Evolutionary conservation across 495 filamentous ascomycete genomes (phyloP).

Genomic region (Coniosporium apollinis): DNA sequence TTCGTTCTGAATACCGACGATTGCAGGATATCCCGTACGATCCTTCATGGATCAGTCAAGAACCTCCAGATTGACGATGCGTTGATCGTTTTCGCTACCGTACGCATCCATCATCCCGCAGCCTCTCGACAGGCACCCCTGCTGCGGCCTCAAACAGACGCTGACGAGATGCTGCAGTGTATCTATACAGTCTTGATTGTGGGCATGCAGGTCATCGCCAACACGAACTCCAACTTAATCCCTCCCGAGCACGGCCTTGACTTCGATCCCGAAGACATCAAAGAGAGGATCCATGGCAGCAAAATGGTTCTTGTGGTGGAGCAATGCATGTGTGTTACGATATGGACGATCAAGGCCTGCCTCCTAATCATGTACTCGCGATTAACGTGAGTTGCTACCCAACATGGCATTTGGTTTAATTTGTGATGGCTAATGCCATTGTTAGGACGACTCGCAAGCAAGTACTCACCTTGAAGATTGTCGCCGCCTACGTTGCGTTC

Average conservation of each 20-base stretch:
- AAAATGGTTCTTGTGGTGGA: constrained; percentile 38
- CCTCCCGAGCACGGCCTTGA: constrained; percentile 25
- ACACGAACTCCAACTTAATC: constrained; percentile 41
- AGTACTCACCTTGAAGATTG: constrained; percentile 34
- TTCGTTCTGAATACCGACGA: too few relatives aligned
- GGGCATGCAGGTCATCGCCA: constrained; percentile 37
- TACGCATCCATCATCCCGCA: too few relatives aligned
- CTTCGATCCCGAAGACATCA: constrained; percentile 28
- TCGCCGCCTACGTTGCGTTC: constrained; percentile 34
- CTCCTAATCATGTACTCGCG: constrained; percentile 36
- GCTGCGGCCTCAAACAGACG: too few relatives aligned
- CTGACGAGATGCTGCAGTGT: too few relatives aligned
- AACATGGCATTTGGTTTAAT: too few relatives aligned
- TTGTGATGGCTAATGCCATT: too few relatives aligned
- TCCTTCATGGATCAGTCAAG: constrained; percentile 29
- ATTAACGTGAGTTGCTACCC: constrained; percentile 27
- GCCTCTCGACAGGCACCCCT: too few relatives aligned
- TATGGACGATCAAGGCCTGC: constrained; percentile 39
- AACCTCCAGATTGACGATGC: constrained; percentile 39
- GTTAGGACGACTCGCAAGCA: constrained; percentile 26
- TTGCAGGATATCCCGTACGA: constrained; percentile 14
- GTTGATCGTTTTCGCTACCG: constrained; percentile 38
- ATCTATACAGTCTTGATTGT: constrained; percentile 40
- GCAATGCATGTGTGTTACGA: constrained; percentile 27
- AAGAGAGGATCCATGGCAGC: constrained; percentile 31